A percentile compares a stretch with the other conserved stretches of the same genome.
Conservation (phyloP, 257 asterid species). For the Marsdenia floribunda region DNA sequence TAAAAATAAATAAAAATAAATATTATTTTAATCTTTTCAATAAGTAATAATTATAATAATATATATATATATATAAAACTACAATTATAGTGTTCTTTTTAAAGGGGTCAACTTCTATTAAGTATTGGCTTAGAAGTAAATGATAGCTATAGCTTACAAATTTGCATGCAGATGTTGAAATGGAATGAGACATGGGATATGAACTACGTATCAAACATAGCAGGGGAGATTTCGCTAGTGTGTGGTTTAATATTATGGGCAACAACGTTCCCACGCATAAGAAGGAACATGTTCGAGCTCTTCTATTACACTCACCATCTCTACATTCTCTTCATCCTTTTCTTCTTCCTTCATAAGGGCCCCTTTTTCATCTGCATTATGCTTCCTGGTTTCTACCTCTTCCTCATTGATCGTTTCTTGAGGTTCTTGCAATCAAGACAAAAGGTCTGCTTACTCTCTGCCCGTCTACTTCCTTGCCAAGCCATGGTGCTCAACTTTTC, state of each 20-base stretch:
- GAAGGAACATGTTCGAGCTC: constrained; percentile 77
- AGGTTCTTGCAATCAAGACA: constrained; percentile 73
- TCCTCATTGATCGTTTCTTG: constrained; percentile 70
- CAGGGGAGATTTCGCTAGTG: constrained; percentile 73
- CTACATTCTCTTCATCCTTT: constrained; percentile 71
- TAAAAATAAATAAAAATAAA: no score
- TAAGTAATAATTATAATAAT: no score
- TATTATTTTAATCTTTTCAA: no score
- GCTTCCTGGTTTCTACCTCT: constrained; percentile 90
- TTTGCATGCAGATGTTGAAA: constrained; percentile 43
- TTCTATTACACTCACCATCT: constrained; percentile 81
- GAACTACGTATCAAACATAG: constrained; percentile 68
- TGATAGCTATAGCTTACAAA: not conserved
- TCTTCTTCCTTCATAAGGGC: constrained; percentile 74
- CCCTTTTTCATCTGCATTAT: constrained; percentile 79
- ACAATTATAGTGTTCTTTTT: no score
- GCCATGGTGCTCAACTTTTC: constrained; percentile 77
- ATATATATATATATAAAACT: no score
- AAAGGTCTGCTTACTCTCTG: constrained; percentile 51
- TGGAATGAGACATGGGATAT: constrained; percentile 63
- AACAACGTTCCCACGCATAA: constrained; percentile 56
- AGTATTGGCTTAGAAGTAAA: no score
- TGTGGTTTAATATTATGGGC: constrained; percentile 68
- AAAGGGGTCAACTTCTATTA: no score
- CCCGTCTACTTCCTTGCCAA: constrained; percentile 61